Percentiles rank a stretch among this genome's conserved stretches.
phyloP scores from a whole-genome alignment of 1,139 yeast genomes.

The Blastobotrys proliferans region DNA sequence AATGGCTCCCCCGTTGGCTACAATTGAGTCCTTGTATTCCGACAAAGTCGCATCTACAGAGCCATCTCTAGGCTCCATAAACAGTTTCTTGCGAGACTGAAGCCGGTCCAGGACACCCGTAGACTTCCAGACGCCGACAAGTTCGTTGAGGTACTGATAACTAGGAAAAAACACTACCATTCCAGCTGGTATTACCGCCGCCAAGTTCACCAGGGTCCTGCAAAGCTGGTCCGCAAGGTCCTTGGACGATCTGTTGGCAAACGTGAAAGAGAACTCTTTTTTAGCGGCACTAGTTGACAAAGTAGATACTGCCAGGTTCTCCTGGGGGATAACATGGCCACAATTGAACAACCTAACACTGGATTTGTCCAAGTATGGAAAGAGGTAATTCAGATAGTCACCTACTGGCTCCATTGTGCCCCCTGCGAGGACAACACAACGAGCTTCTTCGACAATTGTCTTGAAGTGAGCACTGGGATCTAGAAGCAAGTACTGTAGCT shows the following conservation, averaged over 20 bases:
- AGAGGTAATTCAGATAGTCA: slow-evolving; percentile 62
- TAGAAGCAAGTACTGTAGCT: slow-evolving; percentile 65
- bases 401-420: slow-evolving; percentile 93
- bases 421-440: slow-evolving; percentile 80
- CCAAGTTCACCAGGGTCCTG: slow-evolving; percentile 41
- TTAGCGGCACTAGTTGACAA: slow-evolving; percentile 36
- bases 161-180: slow-evolving; percentile 83
- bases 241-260: slow-evolving; percentile 51
- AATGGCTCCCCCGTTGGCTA: slow-evolving; percentile 40
- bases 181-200: slow-evolving; percentile 61
- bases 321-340: slow-evolving; percentile 78
- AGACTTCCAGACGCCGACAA: slow-evolving; percentile 50
- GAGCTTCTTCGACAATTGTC: slow-evolving; percentile 60
- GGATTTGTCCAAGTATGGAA: slow-evolving; percentile 49
- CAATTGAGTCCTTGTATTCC: slow-evolving; percentile 44
- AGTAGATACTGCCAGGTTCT: slow-evolving; percentile 60
- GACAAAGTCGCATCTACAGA: slow-evolving; percentile 46
- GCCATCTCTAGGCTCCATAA: slow-evolving; percentile 52
- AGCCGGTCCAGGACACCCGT: slow-evolving; percentile 30
- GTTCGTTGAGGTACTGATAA: slow-evolving; percentile 60
- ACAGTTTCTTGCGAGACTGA: slow-evolving; percentile 35
- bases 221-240: slow-evolving; percentile 54
- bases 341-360: slow-evolving; percentile 59
- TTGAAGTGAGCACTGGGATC: slow-evolving; percentile 76
- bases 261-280: slow-evolving; percentile 59